These are phyloP conservation scores for Fusarium incarnatum DNA, from an alignment of 2,329 filamentous ascomycete species.

Conservation along the genomic window DNA sequence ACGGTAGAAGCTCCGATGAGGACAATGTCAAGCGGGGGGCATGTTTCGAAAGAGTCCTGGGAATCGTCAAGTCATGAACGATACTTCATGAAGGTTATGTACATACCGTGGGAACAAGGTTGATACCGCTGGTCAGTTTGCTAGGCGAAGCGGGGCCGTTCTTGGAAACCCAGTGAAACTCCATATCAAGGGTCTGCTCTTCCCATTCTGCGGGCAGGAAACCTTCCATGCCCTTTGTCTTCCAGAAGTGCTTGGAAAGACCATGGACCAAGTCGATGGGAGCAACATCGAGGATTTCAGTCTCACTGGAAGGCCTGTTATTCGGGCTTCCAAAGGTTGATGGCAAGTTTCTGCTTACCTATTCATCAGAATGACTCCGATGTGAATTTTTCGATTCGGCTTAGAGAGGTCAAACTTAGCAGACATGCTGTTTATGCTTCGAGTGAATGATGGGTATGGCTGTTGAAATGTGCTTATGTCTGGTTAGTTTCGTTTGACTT, in stretches of 20 bases:
- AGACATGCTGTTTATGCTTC: slow-evolving; percentile 1
- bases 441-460: background rate
- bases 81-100: accelerated
- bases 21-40: slow-evolving; percentile 56
- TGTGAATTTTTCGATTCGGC: slow-evolving; percentile 20
- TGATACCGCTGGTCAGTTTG: slow-evolving; percentile 45
- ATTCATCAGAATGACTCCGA: slow-evolving; percentile 34
- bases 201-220: slow-evolving; percentile 27
- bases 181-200: slow-evolving; percentile 44
- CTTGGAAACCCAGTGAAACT: slow-evolving; percentile 53
- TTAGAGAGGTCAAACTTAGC: slow-evolving; percentile 8
- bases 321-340: accelerated
- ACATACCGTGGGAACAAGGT: slow-evolving; percentile 48
- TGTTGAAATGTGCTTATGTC: background rate
- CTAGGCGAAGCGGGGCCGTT: slow-evolving; percentile 13
- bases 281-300: slow-evolving; percentile 52
- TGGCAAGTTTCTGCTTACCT: background rate
- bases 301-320: slow-evolving; percentile 39
- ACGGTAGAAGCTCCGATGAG: slow-evolving; percentile 54
- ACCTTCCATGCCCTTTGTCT: slow-evolving; percentile 28
- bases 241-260: slow-evolving; percentile 33
- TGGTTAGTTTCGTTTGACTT: too few relatives aligned
- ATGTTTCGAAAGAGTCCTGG: slow-evolving; percentile 55
- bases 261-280: slow-evolving; percentile 49
- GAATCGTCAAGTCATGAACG: background rate